Base-by-base conservation (phyloP, 495 filamentous ascomycete species). In the Cercophora scortea region DNA sequence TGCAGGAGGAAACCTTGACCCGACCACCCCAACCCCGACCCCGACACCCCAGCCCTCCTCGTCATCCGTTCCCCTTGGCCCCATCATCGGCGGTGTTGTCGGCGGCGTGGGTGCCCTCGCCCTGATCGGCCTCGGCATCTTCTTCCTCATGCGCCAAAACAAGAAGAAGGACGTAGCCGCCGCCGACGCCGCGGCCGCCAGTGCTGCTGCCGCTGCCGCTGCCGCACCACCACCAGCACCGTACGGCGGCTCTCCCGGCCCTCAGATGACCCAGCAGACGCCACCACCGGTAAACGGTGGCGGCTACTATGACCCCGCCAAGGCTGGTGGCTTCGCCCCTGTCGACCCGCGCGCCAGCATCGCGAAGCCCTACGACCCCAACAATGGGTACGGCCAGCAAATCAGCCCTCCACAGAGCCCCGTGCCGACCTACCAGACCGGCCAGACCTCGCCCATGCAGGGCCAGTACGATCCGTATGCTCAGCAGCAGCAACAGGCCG, bases 31-130 rank as follows among this genome's bases (percentile, higher is more conserved):
- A 12, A 18, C 47, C 42, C 12, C 45, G 38, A 41, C 35, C 17
- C 45, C 13, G 17, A 32, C 15, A 25, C 13, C 34, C 35, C 40
- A 6, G 45, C 45, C 47, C 39, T 16, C 7, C 25, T 32, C 47
- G 8, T 56, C 55, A 5, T 47, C 54, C 0, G 44, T 55, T 16
- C 55, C 55, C 10, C 32, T 57, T 19, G 62, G 52, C n/a, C 60
- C 71, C 41, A 72, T 78, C 32, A 69, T 68, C n/a, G 75, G 75
- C 17, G 75, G 74, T 41, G 73, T 73, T 12, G 73, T 77, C 11
- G 75, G 75, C 41, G 75, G 74, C 15, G 62, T 77, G 12, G 75
- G 53, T 18, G 67, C 47, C 41, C 53, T 73, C 9, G 63, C 62
- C 6, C 58, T 77, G 8, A 62, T 72, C 59, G 69, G 61, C 6